phyloP scores from a whole-genome alignment of 2,329 filamentous ascomycete genomes.

The Talaromyces sp. region DNA sequence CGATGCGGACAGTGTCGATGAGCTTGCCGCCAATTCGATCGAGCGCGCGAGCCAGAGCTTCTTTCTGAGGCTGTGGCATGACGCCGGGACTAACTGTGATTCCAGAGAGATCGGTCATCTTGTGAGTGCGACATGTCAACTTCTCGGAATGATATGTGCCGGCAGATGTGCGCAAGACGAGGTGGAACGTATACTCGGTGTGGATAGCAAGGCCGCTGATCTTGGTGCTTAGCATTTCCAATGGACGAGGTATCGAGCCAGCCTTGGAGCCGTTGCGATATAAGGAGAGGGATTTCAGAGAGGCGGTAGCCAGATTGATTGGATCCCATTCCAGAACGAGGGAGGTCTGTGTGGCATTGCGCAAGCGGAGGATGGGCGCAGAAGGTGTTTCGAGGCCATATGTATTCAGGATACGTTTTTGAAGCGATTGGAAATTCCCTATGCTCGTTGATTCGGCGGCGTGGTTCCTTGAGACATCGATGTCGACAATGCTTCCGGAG shows the following conservation, averaged over 20 bases:
- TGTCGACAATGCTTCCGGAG: conserved; percentile 95
- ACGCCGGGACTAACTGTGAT: conserved; percentile 92
- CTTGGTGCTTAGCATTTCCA: conserved; percentile 90
- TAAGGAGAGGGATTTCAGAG: conserved; percentile 80
- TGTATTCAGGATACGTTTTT: conserved; percentile 77
- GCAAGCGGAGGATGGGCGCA: conserved; percentile 76
- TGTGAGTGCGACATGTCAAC: conserved; percentile 83
- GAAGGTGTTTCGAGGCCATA: conserved; percentile 78
- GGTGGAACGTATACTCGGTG: conserved; percentile 90
- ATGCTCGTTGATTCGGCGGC: conserved; percentile 70
- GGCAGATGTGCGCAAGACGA: conserved; percentile 84
- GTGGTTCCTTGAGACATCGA: conserved; percentile 84
- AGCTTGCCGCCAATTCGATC: conserved; percentile 90
- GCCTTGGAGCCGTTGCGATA: conserved; percentile 97
- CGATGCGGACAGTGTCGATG: conserved; percentile 83
- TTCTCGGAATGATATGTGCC: conserved; percentile 82
- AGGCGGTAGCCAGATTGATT: conserved; percentile 85
- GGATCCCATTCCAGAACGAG: conserved; percentile 98
- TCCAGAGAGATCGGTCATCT: conserved; percentile 95
- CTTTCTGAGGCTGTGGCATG: conserved; percentile 66
- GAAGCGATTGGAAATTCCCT: conserved; percentile 74
- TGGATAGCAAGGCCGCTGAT: conserved; percentile 95
- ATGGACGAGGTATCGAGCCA: conserved; percentile 82
- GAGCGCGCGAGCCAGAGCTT: conserved; percentile 68
- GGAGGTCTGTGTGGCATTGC: conserved; percentile 97